Conservation (phyloP, 2,329 filamentous ascomycete species). For the Ascochyta lentis region DNA sequence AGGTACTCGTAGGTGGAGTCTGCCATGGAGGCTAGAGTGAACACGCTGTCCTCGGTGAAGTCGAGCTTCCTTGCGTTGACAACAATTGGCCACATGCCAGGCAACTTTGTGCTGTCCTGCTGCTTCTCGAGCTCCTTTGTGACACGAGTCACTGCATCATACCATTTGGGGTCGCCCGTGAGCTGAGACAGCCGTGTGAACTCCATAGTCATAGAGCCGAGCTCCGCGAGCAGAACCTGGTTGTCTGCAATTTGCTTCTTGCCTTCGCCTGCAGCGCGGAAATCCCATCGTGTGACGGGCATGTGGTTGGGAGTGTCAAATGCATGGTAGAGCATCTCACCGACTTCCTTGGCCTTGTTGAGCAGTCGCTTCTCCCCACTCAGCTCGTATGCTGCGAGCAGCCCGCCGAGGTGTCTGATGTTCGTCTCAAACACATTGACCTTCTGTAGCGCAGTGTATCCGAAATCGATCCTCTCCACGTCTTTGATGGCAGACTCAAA, state of each 20-base stretch:
- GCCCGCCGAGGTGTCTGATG: slow-evolving; percentile 84
- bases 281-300: slow-evolving; percentile 64
- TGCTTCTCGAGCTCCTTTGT: slow-evolving; percentile 51
- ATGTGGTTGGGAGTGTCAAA: slow-evolving; percentile 96
- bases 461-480: slow-evolving; percentile 53
- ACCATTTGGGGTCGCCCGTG: slow-evolving; percentile 55
- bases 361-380: slow-evolving; percentile 76
- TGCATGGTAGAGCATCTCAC: slow-evolving; percentile 78
- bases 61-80: slow-evolving; percentile 51
- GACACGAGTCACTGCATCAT: slow-evolving; percentile 55
- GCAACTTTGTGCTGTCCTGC: slow-evolving; percentile 52
- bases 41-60: slow-evolving; percentile 49
- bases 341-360: slow-evolving; percentile 79
- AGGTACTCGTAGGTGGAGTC: slow-evolving; percentile 51
- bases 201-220: slow-evolving; percentile 57
- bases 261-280: slow-evolving; percentile 47
- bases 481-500: slow-evolving; percentile 55
- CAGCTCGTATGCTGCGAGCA: slow-evolving; percentile 86
- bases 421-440: slow-evolving; percentile 60
- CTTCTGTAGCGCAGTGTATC: slow-evolving; percentile 45
- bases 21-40: slow-evolving; percentile 47
- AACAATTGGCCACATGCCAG: slow-evolving; percentile 57
- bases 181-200: slow-evolving; percentile 56
- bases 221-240: slow-evolving; percentile 54
- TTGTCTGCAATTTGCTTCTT: slow-evolving; percentile 50